phyloP scores from a whole-genome alignment of 2,329 filamentous ascomycete genomes.

The Fusarium staphyleae region DNA sequence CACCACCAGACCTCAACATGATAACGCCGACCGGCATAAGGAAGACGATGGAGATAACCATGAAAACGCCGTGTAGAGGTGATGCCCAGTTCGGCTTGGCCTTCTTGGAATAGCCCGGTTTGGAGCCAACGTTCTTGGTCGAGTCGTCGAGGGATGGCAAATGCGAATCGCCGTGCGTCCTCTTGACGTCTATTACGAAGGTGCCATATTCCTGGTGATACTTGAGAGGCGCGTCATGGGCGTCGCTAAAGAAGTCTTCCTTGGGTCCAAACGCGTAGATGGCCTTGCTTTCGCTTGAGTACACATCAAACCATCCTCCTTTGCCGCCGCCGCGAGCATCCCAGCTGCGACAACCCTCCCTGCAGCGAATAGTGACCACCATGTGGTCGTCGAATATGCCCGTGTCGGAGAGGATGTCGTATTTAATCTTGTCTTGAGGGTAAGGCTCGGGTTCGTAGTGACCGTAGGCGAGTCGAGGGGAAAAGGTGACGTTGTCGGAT shows the following conservation, averaged over 20 bases:
- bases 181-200: conserved; percentile 63
- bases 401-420: conserved; percentile 56
- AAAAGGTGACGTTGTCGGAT: conserved; percentile 61
- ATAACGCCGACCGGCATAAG: conserved; percentile 64
- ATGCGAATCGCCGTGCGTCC: conserved; percentile 56
- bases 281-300: conserved; percentile 55
- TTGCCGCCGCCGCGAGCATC: conserved; percentile 34
- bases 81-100: conserved; percentile 50
- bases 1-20: conserved; percentile 58
- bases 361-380: conserved; percentile 60
- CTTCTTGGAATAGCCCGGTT: conserved; percentile 41
- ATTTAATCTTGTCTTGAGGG: conserved; percentile 49
- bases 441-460: conserved; percentile 61
- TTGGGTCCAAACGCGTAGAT: conserved; percentile 64
- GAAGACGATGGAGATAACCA: conserved; percentile 63
- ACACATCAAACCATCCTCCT: conserved; percentile 58
- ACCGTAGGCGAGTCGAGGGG: conserved; percentile 58
- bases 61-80: conserved; percentile 57
- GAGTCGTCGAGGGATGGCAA: conserved; percentile 48
- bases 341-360: conserved; percentile 60
- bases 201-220: conserved; percentile 61
- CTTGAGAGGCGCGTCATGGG: conserved; percentile 53
- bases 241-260: conserved; percentile 53
- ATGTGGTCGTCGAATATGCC: conserved; percentile 55
- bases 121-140: conserved; percentile 48